Conservation (phyloP, 192 early-diverging fungal genomes). For the Backusella luteola region DNA sequence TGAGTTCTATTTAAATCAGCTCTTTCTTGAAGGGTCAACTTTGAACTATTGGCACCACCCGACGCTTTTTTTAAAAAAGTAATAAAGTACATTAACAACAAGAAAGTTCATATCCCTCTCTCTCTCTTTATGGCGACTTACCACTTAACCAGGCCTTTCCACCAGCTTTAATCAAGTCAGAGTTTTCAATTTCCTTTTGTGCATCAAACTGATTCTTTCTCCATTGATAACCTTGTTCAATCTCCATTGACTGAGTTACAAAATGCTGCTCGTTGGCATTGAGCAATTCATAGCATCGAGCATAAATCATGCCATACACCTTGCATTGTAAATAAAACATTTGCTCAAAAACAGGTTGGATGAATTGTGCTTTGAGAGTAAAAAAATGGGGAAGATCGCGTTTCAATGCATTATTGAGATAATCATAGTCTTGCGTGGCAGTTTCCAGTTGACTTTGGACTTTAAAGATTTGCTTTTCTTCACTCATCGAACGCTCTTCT, state of each 20-base stretch:
- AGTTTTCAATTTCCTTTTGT: conserved; percentile 21
- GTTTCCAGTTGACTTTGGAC: conserved; percentile 61
- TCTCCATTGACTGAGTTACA: conserved; percentile 46
- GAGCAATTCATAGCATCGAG: conserved; percentile 53
- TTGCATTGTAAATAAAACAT: conserved; percentile 83
- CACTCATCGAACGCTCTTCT: conserved; percentile 54
- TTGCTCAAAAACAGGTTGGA: conserved; percentile 84
- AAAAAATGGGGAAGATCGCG: conserved; percentile 81
- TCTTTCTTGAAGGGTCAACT: conserved; percentile 27
- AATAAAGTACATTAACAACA: not conserved
- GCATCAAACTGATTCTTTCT: conserved; percentile 33
- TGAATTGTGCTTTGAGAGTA: conserved; percentile 67
- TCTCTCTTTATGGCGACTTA: not conserved
- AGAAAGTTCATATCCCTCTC: not conserved
- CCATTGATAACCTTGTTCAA: conserved; percentile 41
- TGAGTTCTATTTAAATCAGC: conserved; percentile 16
- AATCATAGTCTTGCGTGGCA: conserved; percentile 82
- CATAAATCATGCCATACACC: conserved; percentile 69
- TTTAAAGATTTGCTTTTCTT: conserved; percentile 68
- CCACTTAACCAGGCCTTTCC: conserved; percentile 35
- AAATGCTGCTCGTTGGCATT: conserved; percentile 49
- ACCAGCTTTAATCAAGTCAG: conserved; percentile 32
- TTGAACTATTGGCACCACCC: conserved; percentile 18
- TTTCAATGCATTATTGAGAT: conserved; percentile 80
- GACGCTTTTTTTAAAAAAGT: not conserved